A percentile compares a stretch with the other conserved stretches of the same genome.
phyloP scores from a whole-genome alignment of 768 basidiomycete species.

The Suillus paluster region DNA sequence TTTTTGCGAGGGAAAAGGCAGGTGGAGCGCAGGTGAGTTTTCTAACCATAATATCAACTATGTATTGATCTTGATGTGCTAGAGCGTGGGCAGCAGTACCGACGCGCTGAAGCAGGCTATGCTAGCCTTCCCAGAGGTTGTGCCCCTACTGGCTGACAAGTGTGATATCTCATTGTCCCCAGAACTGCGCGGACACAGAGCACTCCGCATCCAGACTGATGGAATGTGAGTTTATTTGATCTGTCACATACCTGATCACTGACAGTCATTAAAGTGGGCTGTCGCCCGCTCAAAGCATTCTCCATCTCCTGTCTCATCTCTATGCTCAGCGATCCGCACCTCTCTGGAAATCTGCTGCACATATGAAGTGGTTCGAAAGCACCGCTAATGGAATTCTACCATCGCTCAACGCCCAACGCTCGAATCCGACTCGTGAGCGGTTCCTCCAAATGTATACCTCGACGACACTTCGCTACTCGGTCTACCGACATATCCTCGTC shows the following conservation, averaged over 20 bases:
- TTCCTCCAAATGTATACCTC: constrained; percentile 46
- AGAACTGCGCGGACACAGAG: constrained; percentile 59
- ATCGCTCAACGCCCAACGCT: constrained; percentile 38
- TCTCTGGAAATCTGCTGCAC: constrained; percentile 79
- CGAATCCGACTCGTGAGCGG: constrained; percentile 29
- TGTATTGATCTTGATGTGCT: neutral
- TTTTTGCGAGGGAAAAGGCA: constrained; percentile 54
- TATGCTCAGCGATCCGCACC: constrained; percentile 79
- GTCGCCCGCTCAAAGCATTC: constrained; percentile 46
- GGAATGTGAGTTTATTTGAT: constrained; percentile 50
- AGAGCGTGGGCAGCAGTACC: constrained; percentile 47
- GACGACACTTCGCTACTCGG: constrained; percentile 48
- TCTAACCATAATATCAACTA: neutral
- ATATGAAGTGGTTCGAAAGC: constrained; percentile 70
- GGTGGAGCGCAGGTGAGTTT: constrained; percentile 43
- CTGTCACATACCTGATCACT: constrained; percentile 11
- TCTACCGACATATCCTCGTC: constrained; percentile 82
- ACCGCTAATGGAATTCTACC: constrained; percentile 47
- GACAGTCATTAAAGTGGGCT: constrained; percentile 32
- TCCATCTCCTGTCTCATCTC: constrained; percentile 86
- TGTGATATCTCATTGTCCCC: constrained; percentile 69
- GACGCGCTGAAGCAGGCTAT: constrained; percentile 76
- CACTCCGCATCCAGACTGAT: constrained; percentile 74
- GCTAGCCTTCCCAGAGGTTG: constrained; percentile 75
- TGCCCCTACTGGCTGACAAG: constrained; percentile 86